Evolutionary conservation across 345 rosid species (phyloP), one percentile per base, ranked within the genome.

Genomic region (Pugionium cornutum): DNA sequence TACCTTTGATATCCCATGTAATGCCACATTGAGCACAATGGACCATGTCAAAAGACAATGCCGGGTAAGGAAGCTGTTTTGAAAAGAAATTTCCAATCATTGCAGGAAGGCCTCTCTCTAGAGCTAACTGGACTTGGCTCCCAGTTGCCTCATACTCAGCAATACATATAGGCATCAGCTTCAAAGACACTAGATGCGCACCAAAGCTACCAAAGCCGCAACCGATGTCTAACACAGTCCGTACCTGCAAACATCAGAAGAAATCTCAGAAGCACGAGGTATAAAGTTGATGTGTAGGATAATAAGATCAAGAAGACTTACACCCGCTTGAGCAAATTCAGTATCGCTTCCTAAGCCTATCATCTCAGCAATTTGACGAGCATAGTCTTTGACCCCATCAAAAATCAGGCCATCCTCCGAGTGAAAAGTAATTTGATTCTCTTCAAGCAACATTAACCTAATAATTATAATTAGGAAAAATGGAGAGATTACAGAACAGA

Each of bases 161-260:
- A 37, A 88, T 79, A 76, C 99, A 91, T 55, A 94, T 70, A 74
- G 89, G 69, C 97, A 94, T 89, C 67, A 94, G 47, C 60, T 87
- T 83, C 55, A 91, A 67, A 5, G 97, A 88, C 55, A 89, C 82
- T 64, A 94, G 68, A 82, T 94, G 96, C 62, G 96, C 91, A 76
- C 97, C 97, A 81, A 91, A 91, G 78, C 96, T 91, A 63, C 97
- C 97, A 81, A 88, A 94, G 26, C 99, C 99, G 40, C 99, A 94
- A 62, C 96, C 99, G 53, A 94, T 89, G 75, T 94, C 99, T 52
- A 94, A 77, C 33, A 94, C 87, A 39, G 77, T 81, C 39, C 57
- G 86, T 57, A 94, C 89, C 99, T 94, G 76, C 44, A 76, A 67
- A 60, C 29, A 62, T 54, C 46, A 54, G 36, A 34, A 53, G 10